phyloP scores from a whole-genome alignment of 192 early-diverging fungal species.

The Backusella parvicylindrica region DNA sequence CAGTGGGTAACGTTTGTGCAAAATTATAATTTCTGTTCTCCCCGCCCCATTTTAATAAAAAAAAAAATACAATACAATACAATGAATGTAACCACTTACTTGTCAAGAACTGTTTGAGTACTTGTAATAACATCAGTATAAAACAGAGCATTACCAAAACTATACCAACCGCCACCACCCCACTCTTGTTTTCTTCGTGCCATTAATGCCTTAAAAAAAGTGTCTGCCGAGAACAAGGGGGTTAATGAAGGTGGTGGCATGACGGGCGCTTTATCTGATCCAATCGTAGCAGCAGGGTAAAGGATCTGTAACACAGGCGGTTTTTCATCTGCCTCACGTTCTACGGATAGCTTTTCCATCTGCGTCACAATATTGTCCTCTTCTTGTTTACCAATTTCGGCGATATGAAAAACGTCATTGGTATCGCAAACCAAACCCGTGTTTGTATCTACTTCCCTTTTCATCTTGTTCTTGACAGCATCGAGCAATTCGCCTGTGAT shows the following conservation, averaged over 20 bases:
- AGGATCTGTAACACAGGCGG: conserved; percentile 7
- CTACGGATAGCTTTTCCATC: background rate
- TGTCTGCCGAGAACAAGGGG: conserved; percentile 55
- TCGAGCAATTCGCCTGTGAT: background rate
- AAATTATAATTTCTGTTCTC: conserved; percentile 68
- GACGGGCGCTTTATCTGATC: background rate
- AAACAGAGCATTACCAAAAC: conserved; percentile 71
- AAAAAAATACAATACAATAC: conserved; percentile 4
- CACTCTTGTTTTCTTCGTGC: conserved; percentile 39
- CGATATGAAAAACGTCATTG: background rate
- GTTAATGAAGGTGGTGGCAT: conserved; percentile 46
- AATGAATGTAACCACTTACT: too few relatives aligned
- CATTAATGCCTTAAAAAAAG: conserved; percentile 48
- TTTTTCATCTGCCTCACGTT: background rate
- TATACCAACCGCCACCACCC: conserved; percentile 29
- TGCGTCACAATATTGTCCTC: background rate
- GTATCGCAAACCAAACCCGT: background rate
- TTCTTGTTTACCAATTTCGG: background rate
- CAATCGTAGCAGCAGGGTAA: background rate
- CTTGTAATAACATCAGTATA: conserved; percentile 77
- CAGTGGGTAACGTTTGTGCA: conserved; percentile 62
- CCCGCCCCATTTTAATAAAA: background rate
- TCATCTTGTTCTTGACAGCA: background rate
- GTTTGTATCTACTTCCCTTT: background rate
- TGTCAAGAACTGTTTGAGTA: conserved; percentile 94